These are phyloP conservation scores for Corrigiola litoralis DNA, from an alignment of 179 eudicot genomes.

Conservation along the genomic window DNA sequence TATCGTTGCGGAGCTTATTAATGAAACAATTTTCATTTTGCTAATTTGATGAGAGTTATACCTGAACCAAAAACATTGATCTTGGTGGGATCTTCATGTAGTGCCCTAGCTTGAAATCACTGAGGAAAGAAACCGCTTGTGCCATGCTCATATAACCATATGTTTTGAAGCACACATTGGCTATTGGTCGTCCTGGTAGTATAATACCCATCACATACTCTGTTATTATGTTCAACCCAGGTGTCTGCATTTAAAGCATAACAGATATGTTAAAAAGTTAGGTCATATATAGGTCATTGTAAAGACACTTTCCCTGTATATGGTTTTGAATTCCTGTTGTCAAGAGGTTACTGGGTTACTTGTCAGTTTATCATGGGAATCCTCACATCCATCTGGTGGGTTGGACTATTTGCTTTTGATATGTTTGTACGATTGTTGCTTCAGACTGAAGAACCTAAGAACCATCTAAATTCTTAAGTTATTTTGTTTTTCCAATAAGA, in stretches of 20 bases:
- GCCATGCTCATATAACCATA: conserved; percentile 96
- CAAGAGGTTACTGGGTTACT: no score
- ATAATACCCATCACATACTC: conserved; percentile 86
- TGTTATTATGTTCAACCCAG: conserved; percentile 85
- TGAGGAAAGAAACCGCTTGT: conserved; percentile 85
- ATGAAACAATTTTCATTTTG: background rate
- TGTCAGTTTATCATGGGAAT: no score
- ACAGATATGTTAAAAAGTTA: background rate
- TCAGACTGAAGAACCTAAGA: no score
- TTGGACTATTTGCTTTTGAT: no score
- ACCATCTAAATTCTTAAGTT: no score
- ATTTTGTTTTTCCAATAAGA: no score
- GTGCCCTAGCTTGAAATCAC: conserved; percentile 92
- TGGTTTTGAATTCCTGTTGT: background rate
- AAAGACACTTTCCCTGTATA: background rate
- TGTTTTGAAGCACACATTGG: conserved; percentile 84
- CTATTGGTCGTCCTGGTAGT: conserved; percentile 84
- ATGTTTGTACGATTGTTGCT: no score
- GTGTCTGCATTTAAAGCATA: conserved; percentile 52
- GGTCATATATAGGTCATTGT: background rate
- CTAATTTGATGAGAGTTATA: conserved; percentile 15
- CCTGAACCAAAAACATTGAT: conserved; percentile 98
- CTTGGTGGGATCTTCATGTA: conserved; percentile 98
- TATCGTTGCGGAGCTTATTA: background rate
- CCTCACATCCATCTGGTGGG: no score